Conservation (phyloP, 805 yeast genomes). For the Phaffomyces thermotolerans region DNA sequence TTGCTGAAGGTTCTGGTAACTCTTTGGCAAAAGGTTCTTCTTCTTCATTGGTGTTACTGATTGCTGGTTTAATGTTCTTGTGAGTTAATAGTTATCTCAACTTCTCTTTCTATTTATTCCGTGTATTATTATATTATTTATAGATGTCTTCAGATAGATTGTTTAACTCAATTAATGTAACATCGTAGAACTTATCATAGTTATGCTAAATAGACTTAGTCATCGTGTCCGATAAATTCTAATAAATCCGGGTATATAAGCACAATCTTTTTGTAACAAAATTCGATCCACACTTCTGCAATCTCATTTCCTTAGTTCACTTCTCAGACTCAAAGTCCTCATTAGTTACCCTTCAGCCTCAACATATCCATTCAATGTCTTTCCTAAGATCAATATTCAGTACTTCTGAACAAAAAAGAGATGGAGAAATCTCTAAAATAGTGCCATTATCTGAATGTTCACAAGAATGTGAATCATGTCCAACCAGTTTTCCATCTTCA, state of each 20-base stretch:
- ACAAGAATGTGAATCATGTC: constrained; percentile 49
- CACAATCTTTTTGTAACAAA: no score
- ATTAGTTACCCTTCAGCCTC: no score
- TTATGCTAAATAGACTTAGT: no score
- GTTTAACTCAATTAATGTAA: no score
- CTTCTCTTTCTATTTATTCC: background rate
- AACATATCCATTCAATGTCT: background rate
- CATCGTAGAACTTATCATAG: no score
- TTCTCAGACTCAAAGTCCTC: no score
- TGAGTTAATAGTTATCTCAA: background rate
- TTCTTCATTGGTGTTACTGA: background rate
- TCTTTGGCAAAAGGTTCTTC: background rate
- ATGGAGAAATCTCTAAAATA: constrained; percentile 27
- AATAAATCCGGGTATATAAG: no score
- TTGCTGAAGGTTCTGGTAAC: constrained; percentile 1
- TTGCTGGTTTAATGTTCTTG: background rate
- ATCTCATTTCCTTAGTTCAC: no score
- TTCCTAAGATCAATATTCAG: background rate
- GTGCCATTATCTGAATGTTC: constrained; percentile 44
- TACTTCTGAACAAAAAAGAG: constrained; percentile 9
- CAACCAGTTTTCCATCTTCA: constrained; percentile 43
- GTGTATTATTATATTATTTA: background rate
- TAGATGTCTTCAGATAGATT: no score
- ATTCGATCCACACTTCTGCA: no score
- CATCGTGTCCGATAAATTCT: no score